These are phyloP conservation scores for Backusella sp. DNA, from an alignment of 192 early-diverging fungal genomes.

Conservation along the genomic window DNA sequence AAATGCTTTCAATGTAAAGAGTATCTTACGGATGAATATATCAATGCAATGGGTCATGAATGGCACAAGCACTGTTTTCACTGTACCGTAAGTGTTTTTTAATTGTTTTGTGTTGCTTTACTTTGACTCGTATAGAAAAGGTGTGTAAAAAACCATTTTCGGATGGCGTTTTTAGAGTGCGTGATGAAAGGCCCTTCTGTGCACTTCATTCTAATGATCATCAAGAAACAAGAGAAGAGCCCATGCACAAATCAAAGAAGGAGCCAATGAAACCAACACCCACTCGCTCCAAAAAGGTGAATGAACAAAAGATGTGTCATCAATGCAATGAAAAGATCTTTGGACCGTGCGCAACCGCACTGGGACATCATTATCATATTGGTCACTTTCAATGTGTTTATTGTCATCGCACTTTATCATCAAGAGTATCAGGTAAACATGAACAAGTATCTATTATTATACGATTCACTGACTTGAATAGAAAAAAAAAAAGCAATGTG, in stretches of 20 bases:
- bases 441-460: not conserved
- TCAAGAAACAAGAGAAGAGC: not conserved
- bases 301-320: slow-evolving; percentile 17
- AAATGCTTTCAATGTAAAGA: slow-evolving; percentile 51
- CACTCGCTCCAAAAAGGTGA: not conserved
- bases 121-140: not conserved
- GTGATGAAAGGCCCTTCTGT: slow-evolving; percentile 15
- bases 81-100: slow-evolving; percentile 35
- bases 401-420: slow-evolving; percentile 27
- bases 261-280: not conserved
- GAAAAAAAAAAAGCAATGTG: slow-evolving; percentile 13
- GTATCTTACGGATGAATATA: slow-evolving; percentile 50
- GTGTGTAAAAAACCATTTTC: slow-evolving; percentile 12
- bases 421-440: slow-evolving; percentile 31
- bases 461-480: not conserved
- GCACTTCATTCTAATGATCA: not conserved
- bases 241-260: not conserved
- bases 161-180: not conserved
- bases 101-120: not conserved
- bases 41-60: slow-evolving; percentile 49
- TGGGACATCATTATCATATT: slow-evolving; percentile 32
- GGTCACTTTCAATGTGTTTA: slow-evolving; percentile 32
- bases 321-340: slow-evolving; percentile 21
- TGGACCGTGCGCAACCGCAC: slow-evolving; percentile 21
- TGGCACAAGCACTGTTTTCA: slow-evolving; percentile 60